Conservation (phyloP, 345 rosid species). For the Eucalyptus leucophloia region DNA sequence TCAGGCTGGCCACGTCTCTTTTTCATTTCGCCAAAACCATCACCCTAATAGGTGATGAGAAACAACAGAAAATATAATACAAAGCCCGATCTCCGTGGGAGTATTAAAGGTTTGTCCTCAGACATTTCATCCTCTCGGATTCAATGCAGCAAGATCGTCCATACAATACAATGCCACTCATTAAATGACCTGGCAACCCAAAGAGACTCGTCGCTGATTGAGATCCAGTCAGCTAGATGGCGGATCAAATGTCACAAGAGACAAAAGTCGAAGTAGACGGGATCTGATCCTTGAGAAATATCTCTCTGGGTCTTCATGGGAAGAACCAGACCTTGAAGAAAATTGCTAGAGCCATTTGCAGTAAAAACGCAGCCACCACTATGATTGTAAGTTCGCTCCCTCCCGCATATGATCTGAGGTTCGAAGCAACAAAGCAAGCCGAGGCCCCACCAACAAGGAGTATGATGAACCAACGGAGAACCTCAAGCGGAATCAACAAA, state of each 20-base stretch:
- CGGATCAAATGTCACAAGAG: not conserved
- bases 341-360: constrained; percentile 79
- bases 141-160: not conserved
- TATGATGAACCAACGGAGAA: constrained; percentile 74
- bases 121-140: not conserved
- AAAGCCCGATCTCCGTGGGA: not conserved
- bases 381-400: constrained; percentile 39
- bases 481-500: constrained; percentile 72
- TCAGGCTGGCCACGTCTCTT: not conserved
- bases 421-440: constrained; percentile 59
- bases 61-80: not conserved
- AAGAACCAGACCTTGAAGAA: constrained; percentile 96
- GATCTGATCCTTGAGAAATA: not conserved
- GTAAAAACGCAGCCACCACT: constrained; percentile 47
- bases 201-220: not conserved
- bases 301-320: constrained; percentile 16
- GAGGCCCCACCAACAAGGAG: constrained; percentile 60
- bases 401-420: constrained; percentile 44
- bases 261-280: not conserved
- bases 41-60: not conserved
- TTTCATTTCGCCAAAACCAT: not conserved
- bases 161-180: not conserved
- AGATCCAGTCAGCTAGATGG: not conserved
- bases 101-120: not conserved
- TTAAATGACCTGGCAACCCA: not conserved